Evolutionary conservation across 2,329 filamentous ascomycete genomes (phyloP).

Genomic region (Penicillium olsonii): DNA sequence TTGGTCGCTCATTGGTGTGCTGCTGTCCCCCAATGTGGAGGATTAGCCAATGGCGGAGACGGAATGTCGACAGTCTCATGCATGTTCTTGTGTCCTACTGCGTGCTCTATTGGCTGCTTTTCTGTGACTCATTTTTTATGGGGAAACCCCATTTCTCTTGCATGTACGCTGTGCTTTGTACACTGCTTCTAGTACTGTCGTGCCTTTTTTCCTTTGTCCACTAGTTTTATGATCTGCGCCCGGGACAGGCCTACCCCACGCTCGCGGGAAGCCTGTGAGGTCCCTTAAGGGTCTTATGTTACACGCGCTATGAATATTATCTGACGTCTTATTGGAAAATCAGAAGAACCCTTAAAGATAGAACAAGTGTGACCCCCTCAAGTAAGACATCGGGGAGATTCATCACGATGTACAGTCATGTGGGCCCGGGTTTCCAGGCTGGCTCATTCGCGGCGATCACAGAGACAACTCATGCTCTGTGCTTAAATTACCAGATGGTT

Average conservation of each 20-base stretch:
- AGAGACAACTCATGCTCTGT: not conserved
- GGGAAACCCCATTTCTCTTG: constrained; percentile 1
- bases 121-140: constrained; percentile 9
- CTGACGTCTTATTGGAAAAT: not conserved
- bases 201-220: not conserved
- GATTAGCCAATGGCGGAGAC: constrained; percentile 8
- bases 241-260: not conserved
- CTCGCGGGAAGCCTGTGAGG: not conserved
- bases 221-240: not conserved
- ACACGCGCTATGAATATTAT: not conserved
- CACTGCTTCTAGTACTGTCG: no score
- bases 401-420: not conserved
- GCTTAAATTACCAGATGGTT: not conserved
- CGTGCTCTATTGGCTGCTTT: constrained; percentile 5
- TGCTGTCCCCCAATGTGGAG: not conserved
- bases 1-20: constrained; percentile 2
- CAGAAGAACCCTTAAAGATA: not conserved
- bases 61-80: constrained; percentile 5
- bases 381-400: not conserved
- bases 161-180: not conserved
- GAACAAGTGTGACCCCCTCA: not conserved
- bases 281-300: not conserved
- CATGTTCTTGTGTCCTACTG: constrained; percentile 2
- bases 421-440: not conserved
- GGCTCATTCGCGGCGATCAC: not conserved